phyloP scores from a whole-genome alignment of 1,284 basidiomycete species.

The Apiotrichum mycotoxinovorans region DNA sequence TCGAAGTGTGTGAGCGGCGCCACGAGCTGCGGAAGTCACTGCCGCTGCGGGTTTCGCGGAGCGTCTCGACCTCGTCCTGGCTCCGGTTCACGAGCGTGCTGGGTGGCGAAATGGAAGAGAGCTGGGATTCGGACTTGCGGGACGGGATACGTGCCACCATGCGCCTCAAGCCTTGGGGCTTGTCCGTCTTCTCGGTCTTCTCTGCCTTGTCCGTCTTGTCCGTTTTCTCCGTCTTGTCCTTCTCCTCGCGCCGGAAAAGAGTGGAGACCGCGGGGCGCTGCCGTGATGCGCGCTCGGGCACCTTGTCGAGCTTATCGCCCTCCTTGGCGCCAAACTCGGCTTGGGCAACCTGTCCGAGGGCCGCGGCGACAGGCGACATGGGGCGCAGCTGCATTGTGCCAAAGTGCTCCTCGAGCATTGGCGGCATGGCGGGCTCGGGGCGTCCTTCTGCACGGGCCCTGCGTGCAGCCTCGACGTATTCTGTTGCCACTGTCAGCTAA shows the following conservation, averaged over 20 bases:
- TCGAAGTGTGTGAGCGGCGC: neutral
- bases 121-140: neutral
- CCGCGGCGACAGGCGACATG: constrained; percentile 15
- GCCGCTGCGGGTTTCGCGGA: neutral
- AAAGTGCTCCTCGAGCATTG: constrained; percentile 35
- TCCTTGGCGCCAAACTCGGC: neutral
- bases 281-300: neutral
- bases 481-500: constrained; percentile 10
- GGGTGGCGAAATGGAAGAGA: neutral
- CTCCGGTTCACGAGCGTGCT: neutral
- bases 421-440: constrained; percentile 34
- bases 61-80: neutral
- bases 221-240: no score
- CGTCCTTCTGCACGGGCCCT: constrained; percentile 41
- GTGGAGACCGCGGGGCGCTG: neutral
- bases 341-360: neutral
- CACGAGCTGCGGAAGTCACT: neutral
- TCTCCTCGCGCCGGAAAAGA: neutral
- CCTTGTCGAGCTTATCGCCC: neutral
- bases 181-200: neutral
- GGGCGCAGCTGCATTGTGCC: constrained; percentile 25
- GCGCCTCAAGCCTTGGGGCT: neutral
- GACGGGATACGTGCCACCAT: neutral
- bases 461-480: constrained; percentile 46
- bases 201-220: neutral